Base-by-base conservation (phyloP, 805 yeast species). In the Candida nitratophila region DNA sequence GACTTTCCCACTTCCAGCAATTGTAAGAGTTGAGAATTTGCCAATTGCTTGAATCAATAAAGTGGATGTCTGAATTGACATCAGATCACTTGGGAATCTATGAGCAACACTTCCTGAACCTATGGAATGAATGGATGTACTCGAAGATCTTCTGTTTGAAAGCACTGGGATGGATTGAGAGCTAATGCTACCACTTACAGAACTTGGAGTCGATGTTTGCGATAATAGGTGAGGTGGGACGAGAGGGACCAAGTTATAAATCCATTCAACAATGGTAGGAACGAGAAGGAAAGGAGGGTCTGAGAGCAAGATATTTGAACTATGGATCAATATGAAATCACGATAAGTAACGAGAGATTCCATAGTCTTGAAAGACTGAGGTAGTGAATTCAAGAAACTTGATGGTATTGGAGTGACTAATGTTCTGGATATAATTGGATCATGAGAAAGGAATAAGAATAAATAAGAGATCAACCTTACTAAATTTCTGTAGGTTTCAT, bases 231-330 rank as follows among this genome's bases (percentile, higher is more conserved):
- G 29, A 22, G 30, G 10, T 12, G 40, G 49, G 2, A 64, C 61
- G 14, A 71, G 54, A 2, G 77, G 79, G 14, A 85, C 62, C 41
- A 83, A 53, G 54, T 85, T 84, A 60, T 81, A 83, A 9, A 83
- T 57, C 41, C 76, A 67, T 53, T 84, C 85, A 41, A 76, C 72
- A 32, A 79, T 60, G 12, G 79, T 72, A 1, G 79, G 73, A 4
- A 76, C 61, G 14, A 71, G 54, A 4, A 64, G 49, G 15, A 46
- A 47, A 42, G 64, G 65, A 30, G 64, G 55, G 48, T 70, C 69
- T 24, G 60, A 44, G 17, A 57, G 49, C 6, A 79, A 51, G 31
- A 75, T 52, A 21, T 64, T 63, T 39, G 79, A 71, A 6, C 78
- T 56, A 40, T 81, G 85, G 6, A 72, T 65, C 0, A 83, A 67